Percentiles rank a stretch among this genome's conserved stretches.
Conservation (phyloP, 768 basidiomycete species). For the Pleurotus salmoneostramineus region DNA sequence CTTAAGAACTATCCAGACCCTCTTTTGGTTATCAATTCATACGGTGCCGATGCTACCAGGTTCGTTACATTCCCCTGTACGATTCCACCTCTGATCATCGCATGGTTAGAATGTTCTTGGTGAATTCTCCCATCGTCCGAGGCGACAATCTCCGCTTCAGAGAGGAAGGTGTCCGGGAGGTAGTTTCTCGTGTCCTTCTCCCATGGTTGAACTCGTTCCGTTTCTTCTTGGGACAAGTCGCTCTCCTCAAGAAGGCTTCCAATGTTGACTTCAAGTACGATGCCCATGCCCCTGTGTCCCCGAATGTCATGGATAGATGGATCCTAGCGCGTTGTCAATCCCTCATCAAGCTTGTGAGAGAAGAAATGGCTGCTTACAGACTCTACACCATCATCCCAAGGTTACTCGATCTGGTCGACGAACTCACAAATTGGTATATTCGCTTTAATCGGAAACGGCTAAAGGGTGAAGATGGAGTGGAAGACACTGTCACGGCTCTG, state of each 20-base stretch:
- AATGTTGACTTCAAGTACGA: constrained; percentile 83
- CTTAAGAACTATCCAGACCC: constrained; percentile 97
- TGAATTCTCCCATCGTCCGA: constrained; percentile 97
- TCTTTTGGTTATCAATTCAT: constrained; percentile 81
- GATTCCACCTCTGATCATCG: constrained; percentile 3
- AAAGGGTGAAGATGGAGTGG: constrained; percentile 90
- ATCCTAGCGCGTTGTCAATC: constrained; percentile 98
- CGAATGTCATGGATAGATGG: constrained; percentile 99
- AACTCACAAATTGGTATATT: constrained; percentile 99
- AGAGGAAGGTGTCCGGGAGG: constrained; percentile 96
- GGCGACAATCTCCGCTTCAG: constrained; percentile 98
- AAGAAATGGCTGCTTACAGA: constrained; percentile 97
- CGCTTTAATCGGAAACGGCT: constrained; percentile 95
- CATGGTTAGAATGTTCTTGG: constrained; percentile 82
- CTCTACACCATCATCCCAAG: constrained; percentile 98
- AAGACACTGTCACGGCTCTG: constrained; percentile 83
- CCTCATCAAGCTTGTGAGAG: constrained; percentile 83
- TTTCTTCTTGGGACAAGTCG: constrained; percentile 96
- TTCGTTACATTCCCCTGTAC: constrained; percentile 20
- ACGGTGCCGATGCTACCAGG: constrained; percentile 95
- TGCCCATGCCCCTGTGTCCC: constrained; percentile 75
- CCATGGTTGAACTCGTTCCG: constrained; percentile 99
- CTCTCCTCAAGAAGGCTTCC: constrained; percentile 77
- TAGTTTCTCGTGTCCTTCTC: constrained; percentile 91
- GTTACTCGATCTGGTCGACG: constrained; percentile 86